Base-by-base conservation (phyloP, 306 rosid genomes). In the Castanopsis chinensis region DNA sequence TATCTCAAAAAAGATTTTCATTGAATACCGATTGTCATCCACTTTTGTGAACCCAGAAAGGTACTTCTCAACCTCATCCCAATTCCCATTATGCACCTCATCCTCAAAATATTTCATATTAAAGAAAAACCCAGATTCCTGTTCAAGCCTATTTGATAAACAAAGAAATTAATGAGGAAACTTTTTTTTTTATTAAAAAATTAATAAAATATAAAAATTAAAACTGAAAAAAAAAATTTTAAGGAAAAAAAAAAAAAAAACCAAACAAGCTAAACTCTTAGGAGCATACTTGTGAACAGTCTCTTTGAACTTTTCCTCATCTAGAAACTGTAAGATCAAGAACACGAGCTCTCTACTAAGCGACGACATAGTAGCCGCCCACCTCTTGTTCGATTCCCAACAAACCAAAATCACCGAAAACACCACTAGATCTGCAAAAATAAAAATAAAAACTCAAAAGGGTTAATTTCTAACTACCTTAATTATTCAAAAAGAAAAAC, bases 1-100 rank as follows among this genome's bases (percentile, higher is more conserved):
- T 90, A 95, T 95, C 92, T 95, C 98, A 28, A 95, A 95, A 86
- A 95, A 95, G 49, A 95, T 95, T 92, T 95, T 95, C 99, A 95
- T 95, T 56, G 99, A 95, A 74, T 92, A 95, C 28, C 99, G 92
- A 81, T 95, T 95, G 73, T 95, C 99, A 76, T 95, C 99, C 59
- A 95, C 99, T 85, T 95, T 95, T 1, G 99, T 95, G 87, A 95
- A 95, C 76, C 99, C 99, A 68, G 99, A 92, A 35, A 95, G 93
- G 89, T 95, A 95, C 79, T 74, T 95, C 77, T 95, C 99, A 72
- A 95, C 99, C 83, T 95, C 99, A 70, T 95, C 99, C 99, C 99
- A 95, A 84, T 95, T 95, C 70, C 99, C 99, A 86, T 82, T 89
- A 58, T 95, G 99, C 79, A 95, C 99, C 88, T 95, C 99, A 77